Evolutionary conservation across 305 asterid genomes (phyloP).

Genomic region (Fraxinus latifolia): DNA sequence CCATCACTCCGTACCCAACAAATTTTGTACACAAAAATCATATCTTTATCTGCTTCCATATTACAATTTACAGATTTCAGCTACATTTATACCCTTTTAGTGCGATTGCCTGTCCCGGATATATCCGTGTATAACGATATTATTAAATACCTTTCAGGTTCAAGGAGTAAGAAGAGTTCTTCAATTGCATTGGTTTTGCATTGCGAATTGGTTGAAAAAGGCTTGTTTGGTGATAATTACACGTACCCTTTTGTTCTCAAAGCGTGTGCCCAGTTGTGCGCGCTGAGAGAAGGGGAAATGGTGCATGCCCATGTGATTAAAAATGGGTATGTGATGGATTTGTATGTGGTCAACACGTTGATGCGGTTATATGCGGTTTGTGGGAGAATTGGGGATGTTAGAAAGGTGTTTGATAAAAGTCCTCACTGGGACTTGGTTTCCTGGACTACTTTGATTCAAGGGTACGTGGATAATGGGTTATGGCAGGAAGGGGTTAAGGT

Average conservation of each 20-base stretch:
- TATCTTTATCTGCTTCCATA: constrained; percentile 33
- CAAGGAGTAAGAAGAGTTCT: constrained; percentile 20
- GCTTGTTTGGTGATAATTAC: constrained; percentile 32
- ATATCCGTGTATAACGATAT: constrained; percentile 27
- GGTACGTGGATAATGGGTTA: constrained; percentile 36
- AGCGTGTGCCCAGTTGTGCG: constrained; percentile 35
- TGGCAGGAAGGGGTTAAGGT: constrained; percentile 34
- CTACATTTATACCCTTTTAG: constrained; percentile 33
- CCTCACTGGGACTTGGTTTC: constrained; percentile 38
- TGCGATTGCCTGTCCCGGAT: constrained; percentile 24
- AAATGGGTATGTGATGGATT: constrained; percentile 34
- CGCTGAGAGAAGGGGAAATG: constrained; percentile 30
- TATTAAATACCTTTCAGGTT: constrained; percentile 24
- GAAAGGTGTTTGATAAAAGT: constrained; percentile 41
- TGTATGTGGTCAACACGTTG: constrained; percentile 39
- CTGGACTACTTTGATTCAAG: constrained; percentile 45
- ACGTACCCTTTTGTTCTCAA: constrained; percentile 45
- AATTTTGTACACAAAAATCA: constrained; percentile 27
- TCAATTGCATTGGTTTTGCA: constrained; percentile 25
- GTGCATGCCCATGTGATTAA: constrained; percentile 37
- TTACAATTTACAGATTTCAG: constrained; percentile 27
- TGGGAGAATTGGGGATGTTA: constrained; percentile 24
- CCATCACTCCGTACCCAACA: constrained; percentile 34
- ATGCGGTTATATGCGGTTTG: constrained; percentile 35
- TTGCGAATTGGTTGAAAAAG: constrained; percentile 29